Percentiles rank a stretch among this genome's conserved stretches.
These are phyloP conservation scores for Teratosphaeria gauchensis DNA, from an alignment of 2,329 filamentous ascomycete species.

Conservation along the genomic window DNA sequence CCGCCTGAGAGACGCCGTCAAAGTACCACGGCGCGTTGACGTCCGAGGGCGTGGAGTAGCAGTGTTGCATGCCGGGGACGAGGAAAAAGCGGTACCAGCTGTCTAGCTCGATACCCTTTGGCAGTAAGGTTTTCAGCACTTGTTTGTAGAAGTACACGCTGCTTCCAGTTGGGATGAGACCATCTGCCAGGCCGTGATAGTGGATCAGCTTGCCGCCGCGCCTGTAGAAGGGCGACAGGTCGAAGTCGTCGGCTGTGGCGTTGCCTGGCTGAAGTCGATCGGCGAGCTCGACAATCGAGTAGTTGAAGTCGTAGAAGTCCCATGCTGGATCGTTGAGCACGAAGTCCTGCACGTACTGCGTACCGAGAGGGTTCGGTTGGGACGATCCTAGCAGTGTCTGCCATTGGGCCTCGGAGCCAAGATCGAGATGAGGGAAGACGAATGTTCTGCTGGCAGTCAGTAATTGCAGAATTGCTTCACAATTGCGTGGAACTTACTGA, in stretches of 20 bases:
- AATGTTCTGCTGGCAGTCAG: slow-evolving; percentile 23
- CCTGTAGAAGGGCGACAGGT: slow-evolving; percentile 37
- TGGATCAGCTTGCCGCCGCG: slow-evolving; percentile 33
- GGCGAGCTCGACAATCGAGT: slow-evolving; percentile 30
- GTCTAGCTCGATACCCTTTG: slow-evolving; percentile 27
- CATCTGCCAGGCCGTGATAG: slow-evolving; percentile 38
- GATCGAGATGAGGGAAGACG: slow-evolving; percentile 31
- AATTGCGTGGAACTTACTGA: slow-evolving; percentile 7
- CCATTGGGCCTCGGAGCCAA: slow-evolving; percentile 31
- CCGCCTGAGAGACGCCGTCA: slow-evolving; percentile 29
- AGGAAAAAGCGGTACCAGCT: slow-evolving; percentile 36
- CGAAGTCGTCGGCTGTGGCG: slow-evolving; percentile 39
- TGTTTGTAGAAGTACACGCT: slow-evolving; percentile 44
- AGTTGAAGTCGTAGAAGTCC: slow-evolving; percentile 30
- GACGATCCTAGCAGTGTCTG: slow-evolving; percentile 27
- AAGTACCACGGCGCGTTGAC: slow-evolving; percentile 39
- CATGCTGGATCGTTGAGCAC: slow-evolving; percentile 30
- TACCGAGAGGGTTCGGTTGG: slow-evolving; percentile 29
- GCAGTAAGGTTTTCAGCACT: slow-evolving; percentile 29
- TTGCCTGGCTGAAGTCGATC: slow-evolving; percentile 38
- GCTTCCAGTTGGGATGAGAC: slow-evolving; percentile 40
- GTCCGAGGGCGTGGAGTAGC: slow-evolving; percentile 25
- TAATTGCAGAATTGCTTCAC: neutral
- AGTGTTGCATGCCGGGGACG: slow-evolving; percentile 38
- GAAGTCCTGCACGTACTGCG: slow-evolving; percentile 35